Base-by-base conservation (phyloP, 805 yeast genomes). In the Zygotorulaspora chibaensis region DNA sequence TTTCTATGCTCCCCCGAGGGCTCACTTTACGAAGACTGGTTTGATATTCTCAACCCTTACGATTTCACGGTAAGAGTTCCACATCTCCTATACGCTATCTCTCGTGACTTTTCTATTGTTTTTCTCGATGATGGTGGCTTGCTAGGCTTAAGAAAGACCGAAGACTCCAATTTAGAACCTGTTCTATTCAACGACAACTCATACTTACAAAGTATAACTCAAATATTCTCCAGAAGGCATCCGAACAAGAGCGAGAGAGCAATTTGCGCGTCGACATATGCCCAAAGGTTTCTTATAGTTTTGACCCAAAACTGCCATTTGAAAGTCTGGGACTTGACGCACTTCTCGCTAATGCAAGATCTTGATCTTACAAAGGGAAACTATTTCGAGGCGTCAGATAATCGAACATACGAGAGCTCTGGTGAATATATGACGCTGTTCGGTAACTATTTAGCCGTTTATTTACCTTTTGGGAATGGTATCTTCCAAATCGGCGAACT, bases 71-170 rank as follows among this genome's bases (percentile, higher is more conserved):
- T 77, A 5, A 71, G 84, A 55, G 63, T 66, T 18, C 88, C 91
- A 1, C 76, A 77, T 35, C 63, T 73, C 16, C 55, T 84, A 49
- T 68, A 72, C 40, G 62, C 83, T 1, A 63, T 81, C 12, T 72
- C 77, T 27, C 50, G 66, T 0, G 55, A 59, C 2, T 71, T 74
- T 37, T 58, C 80, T 8, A 60, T 88, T 2, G 79, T 84, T 0
- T 72, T 87, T 3, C 69, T 89, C 40, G 72, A 74, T 36, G 95
- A 90, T 65, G 96, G 97, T 20, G 87, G 90, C 1, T 61, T 89
- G 35, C 65, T 87, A 40, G 81, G 80, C 37, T 68, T 84, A 46
- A 57, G 57, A 25, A 63, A 59, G 50, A 26, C 43, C 9, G 35
- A 43, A 2, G 53, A 56, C 11, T 50, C 46, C 6, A 50, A 55